Conservation (phyloP, 1,284 basidiomycete species). For the Ceratobasidium sp. region DNA sequence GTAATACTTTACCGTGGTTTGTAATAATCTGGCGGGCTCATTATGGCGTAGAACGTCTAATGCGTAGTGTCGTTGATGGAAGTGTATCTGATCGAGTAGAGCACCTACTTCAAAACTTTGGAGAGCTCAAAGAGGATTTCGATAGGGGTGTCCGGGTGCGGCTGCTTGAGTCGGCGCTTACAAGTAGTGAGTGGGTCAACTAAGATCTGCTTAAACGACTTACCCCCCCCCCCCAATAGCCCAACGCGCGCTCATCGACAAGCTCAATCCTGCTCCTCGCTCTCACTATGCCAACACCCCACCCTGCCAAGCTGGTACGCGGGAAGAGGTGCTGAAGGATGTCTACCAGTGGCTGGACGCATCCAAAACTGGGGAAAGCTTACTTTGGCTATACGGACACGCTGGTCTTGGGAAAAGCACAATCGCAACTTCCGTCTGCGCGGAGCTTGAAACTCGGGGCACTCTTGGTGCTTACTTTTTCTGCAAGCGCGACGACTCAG, state of each 20-base stretch:
- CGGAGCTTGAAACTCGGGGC: constrained; percentile 20
- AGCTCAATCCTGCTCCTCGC: too few species aligned
- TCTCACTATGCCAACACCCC: background rate
- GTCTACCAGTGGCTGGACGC: background rate
- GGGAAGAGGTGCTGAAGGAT: background rate
- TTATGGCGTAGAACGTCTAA: background rate
- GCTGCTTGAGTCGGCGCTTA: background rate
- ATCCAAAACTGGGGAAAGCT: too few species aligned
- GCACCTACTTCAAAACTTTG: background rate
- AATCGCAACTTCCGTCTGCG: constrained; percentile 51
- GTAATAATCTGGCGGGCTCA: background rate
- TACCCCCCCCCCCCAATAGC: background rate
- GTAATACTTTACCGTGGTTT: background rate
- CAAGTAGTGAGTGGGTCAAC: background rate
- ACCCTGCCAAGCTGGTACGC: background rate
- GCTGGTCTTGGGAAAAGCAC: constrained; percentile 52
- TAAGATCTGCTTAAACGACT: background rate
- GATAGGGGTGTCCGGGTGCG: background rate
- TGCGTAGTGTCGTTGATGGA: background rate
- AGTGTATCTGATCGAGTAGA: background rate
- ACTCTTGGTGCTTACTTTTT: constrained; percentile 54
- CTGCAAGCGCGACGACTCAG: constrained; percentile 52
- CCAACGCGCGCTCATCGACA: too few species aligned
- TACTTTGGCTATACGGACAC: constrained; percentile 52
- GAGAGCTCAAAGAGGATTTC: constrained; percentile 13